Evolutionary conservation across 2,329 filamentous ascomycete genomes (phyloP).

Genomic region (Aspergillus sclerotialis): DNA sequence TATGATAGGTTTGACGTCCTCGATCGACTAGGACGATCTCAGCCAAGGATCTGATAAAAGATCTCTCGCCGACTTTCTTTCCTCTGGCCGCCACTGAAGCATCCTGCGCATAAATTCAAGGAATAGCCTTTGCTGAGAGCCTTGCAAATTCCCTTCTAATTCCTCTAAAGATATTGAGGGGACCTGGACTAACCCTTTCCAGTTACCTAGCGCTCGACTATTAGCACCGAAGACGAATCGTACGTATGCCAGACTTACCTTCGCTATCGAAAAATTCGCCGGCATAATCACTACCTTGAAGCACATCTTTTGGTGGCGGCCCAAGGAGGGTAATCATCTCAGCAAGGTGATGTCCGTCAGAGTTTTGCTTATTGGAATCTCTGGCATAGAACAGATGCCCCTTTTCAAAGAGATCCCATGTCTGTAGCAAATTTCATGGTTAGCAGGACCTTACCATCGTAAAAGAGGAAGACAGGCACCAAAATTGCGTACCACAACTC

Average conservation of each 20-base stretch:
- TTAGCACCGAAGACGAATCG: slow-evolving; percentile 18
- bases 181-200: slow-evolving; percentile 13
- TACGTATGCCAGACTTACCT: slow-evolving; percentile 14
- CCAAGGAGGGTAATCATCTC: slow-evolving; percentile 20
- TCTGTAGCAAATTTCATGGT: too few species aligned
- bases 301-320: slow-evolving; percentile 18
- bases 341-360: slow-evolving; percentile 22
- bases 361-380: slow-evolving; percentile 11
- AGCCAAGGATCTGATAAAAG: slow-evolving; percentile 31
- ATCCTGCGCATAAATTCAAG: slow-evolving; percentile 29
- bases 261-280: slow-evolving; percentile 19
- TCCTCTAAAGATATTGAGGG: slow-evolving; percentile 13
- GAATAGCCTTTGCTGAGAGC: slow-evolving; percentile 26
- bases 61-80: slow-evolving; percentile 29
- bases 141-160: slow-evolving; percentile 14
- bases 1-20: too few species aligned
- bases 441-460: slow-evolving; percentile 28
- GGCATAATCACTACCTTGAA: slow-evolving; percentile 20
- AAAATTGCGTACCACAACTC: slow-evolving; percentile 37
- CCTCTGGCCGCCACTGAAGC: slow-evolving; percentile 34
- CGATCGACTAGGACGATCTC: too few species aligned
- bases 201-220: too few species aligned
- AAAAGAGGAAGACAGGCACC: slow-evolving; percentile 5
- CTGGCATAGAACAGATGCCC: slow-evolving; percentile 34
- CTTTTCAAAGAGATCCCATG: slow-evolving; percentile 46